Base-by-base conservation (phyloP, 306 rosid species). In the Inga leiocalycina region DNA sequence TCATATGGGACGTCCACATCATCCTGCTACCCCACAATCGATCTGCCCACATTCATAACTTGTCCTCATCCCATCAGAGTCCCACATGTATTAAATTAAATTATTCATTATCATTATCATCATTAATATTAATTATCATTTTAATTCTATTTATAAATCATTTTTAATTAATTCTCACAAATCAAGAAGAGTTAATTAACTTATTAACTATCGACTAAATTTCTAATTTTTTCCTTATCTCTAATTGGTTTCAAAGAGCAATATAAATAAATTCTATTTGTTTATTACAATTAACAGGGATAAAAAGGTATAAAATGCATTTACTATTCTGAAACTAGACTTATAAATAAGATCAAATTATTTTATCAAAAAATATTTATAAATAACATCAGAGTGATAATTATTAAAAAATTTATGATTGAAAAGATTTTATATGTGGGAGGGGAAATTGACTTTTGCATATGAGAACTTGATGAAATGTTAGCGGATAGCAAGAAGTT, bases 11-110 rank as follows among this genome's bases (percentile, higher is more conserved):
- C 74, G 87, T 74, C 81, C 19, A 85, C 89, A 61, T 81, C 83
- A 82, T 3, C 61, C 19, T 52, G 54, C 78, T 78, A 56, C 80
- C 8, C 30, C 32, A 8, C 39, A 83, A 83, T 83, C 74, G 32
- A 83, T 83, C 74, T 59, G 71, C 83, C 46, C 82, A 72, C 85
- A 86, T 83, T 79, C 84, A 84, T 32, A 66, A 27, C 61, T 72
- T 10, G 80, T 51, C 22, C 24, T 68, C 49, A 0, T 35, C 12
- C 4, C 59, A 17, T 17, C 1, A 5, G 43, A 1, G 34, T 19
- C 12, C 1, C 74, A 2, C 7, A 20, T 19, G 2, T 8, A n/a
- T 57, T 57, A n/a, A 57, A 57, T 2, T 57, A 54, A 39, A 39
- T 7, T 16, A 12, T 3, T 16, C 16, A 5, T 51, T 13, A 13